Evolutionary conservation across 805 yeast genomes (phyloP).

Genomic region (Candida tibetensis): DNA sequence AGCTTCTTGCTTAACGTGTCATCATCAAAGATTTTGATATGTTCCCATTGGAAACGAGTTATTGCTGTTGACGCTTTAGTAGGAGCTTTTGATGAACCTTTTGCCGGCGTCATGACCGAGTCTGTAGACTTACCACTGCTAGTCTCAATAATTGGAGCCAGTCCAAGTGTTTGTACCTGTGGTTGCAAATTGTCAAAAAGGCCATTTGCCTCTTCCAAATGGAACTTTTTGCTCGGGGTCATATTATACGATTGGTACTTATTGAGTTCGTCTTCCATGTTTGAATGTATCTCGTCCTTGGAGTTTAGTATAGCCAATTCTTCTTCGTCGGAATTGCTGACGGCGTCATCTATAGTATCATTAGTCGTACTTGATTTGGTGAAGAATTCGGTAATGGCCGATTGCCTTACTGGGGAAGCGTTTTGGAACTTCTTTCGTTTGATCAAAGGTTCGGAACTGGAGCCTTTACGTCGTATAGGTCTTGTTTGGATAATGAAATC

Average conservation of each 20-base stretch:
- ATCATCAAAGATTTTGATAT: slow-evolving; percentile 32
- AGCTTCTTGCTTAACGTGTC: slow-evolving; percentile 21
- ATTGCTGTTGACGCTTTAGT: neutral
- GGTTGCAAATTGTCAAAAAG: neutral
- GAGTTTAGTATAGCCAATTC: slow-evolving; percentile 4
- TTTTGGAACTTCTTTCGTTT: slow-evolving; percentile 2
- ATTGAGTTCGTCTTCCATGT: slow-evolving; percentile 19
- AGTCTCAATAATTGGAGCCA: neutral
- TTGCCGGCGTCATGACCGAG: neutral
- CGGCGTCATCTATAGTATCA: slow-evolving; percentile 13
- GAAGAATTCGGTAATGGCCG: slow-evolving; percentile 10
- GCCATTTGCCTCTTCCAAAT: slow-evolving; percentile 2
- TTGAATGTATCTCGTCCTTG: slow-evolving; percentile 5
- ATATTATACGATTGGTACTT: slow-evolving; percentile 16
- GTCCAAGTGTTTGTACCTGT: neutral
- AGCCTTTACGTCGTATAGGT: slow-evolving; percentile 4
- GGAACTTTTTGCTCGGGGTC: slow-evolving; percentile 4
- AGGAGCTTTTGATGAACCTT: neutral
- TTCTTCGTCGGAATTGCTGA: slow-evolving; percentile 23
- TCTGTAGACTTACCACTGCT: neutral
- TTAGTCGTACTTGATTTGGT: neutral
- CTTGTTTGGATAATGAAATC: slow-evolving; percentile 11
- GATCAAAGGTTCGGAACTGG: slow-evolving; percentile 7
- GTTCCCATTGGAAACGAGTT: slow-evolving; percentile 3
- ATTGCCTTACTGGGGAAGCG: slow-evolving; percentile 10